phyloP scores from a whole-genome alignment of 176 grass and related monocot species.

The Themeda triandra region DNA sequence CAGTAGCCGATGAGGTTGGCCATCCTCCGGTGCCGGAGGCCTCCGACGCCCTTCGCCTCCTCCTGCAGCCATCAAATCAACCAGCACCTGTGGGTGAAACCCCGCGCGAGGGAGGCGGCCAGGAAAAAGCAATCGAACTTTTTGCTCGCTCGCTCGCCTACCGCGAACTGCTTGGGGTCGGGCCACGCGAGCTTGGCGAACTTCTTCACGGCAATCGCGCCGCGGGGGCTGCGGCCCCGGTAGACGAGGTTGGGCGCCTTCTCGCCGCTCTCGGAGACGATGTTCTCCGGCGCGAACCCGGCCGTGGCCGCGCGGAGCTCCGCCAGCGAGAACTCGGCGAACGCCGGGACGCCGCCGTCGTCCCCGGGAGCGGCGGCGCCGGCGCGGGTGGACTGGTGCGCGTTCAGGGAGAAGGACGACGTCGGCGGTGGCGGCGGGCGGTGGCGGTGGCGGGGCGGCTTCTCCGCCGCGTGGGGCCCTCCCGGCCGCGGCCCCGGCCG shows the following conservation, averaged over 20 bases:
- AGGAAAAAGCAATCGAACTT: background rate
- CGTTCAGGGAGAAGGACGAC: conserved; percentile 40
- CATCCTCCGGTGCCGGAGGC: conserved; percentile 58
- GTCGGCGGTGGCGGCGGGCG: conserved; percentile 16
- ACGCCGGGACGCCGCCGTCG: conserved; percentile 34
- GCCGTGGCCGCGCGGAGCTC: conserved; percentile 67
- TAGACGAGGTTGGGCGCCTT: conserved; percentile 81
- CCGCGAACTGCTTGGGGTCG: conserved; percentile 90
- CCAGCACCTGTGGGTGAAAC: background rate
- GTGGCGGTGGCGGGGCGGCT: conserved; percentile 23
- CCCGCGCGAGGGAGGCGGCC: no score
- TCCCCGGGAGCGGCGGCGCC: background rate
- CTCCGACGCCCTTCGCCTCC: conserved; percentile 64
- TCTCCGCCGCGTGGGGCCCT: conserved; percentile 50
- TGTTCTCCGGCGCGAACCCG: conserved; percentile 53
- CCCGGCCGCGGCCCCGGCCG: conserved; percentile 34
- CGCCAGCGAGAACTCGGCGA: conserved; percentile 65
- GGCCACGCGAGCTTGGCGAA: conserved; percentile 87
- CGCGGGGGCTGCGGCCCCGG: conserved; percentile 37
- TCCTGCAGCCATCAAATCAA: conserved; percentile 40
- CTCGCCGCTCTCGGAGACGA: conserved; percentile 83
- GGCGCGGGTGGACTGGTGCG: background rate
- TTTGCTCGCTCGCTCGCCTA: background rate
- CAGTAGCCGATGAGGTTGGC: conserved; percentile 88
- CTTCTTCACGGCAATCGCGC: conserved; percentile 87